phyloP scores from a whole-genome alignment of 805 yeast genomes.

The Zygosaccharomyces lentus region DNA sequence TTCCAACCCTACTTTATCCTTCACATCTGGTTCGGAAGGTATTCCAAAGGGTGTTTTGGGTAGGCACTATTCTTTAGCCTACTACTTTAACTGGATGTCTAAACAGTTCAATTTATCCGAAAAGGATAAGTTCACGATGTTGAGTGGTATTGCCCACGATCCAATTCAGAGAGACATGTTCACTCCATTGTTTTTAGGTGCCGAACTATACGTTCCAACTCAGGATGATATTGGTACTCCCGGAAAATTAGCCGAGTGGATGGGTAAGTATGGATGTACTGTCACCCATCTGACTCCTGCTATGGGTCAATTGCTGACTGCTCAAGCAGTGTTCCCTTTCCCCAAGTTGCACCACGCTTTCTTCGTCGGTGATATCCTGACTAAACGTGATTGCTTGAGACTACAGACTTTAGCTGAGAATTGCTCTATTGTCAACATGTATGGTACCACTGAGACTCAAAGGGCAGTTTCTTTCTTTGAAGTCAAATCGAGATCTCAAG shows the following conservation, averaged over 20 bases:
- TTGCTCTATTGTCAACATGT: constrained; percentile 91
- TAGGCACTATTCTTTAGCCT: constrained; percentile 93
- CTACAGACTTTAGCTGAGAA: constrained; percentile 89
- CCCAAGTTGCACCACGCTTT: constrained; percentile 91
- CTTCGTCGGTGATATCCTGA: constrained; percentile 95
- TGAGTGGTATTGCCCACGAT: constrained; percentile 98
- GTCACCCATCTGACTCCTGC: constrained; percentile 99
- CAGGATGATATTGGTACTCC: constrained; percentile 98
- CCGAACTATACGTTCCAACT: constrained; percentile 87
- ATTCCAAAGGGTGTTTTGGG: constrained; percentile 98
- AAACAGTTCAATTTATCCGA: constrained; percentile 70
- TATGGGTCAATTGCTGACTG: constrained; percentile 95
- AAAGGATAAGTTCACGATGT: constrained; percentile 90
- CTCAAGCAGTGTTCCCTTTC: constrained; percentile 87
- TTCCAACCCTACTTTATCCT: constrained; percentile 91
- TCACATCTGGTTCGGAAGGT: constrained; percentile 98
- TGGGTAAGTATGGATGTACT: constrained; percentile 83
- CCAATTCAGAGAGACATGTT: constrained; percentile 99
- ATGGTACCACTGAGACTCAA: constrained; percentile 99
- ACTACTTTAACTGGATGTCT: constrained; percentile 99
- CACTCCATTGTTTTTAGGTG: constrained; percentile 95
- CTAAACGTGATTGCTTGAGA: constrained; percentile 94
- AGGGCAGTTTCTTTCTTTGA: constrained; percentile 94
- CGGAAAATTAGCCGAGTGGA: constrained; percentile 96
- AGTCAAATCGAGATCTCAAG: constrained; percentile 66